Base-by-base conservation (phyloP, 139 green algal species). In the Haematococcus sp. region DNA sequence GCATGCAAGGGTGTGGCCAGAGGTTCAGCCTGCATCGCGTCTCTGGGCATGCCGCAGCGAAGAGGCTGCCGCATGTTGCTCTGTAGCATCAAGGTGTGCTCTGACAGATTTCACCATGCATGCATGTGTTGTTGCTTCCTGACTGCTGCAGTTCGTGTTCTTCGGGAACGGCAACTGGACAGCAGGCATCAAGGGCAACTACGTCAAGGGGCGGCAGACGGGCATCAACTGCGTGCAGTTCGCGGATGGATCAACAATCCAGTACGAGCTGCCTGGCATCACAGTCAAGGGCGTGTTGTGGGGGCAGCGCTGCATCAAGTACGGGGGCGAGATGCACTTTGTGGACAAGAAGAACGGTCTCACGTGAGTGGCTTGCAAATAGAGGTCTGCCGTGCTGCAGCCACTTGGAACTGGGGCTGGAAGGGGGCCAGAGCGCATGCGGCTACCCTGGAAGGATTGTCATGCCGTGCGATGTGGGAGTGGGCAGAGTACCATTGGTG, bases 231-330 rank as follows among this genome's bases (percentile, higher is more conserved):
- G 52, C 44, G 43, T 88, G 16, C 31, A 28, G 17, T 88, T 91
- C 17, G 30, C 44, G 2, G 87, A 92, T 52, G 87, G 79, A 2
- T 76, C 82, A 3, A 65, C 27, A 1, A 60, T 90, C 23, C 74
- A 60, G 7, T 88, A 81, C 67, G 76, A 83, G 64, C 75, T 88
- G 59, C 76, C 81, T 3, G 78, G 74, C 7, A 65, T 90, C 28
- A 74, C 77, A 34, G 74, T 88, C 44, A 76, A 69, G 40, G 70
- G 70, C 43, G 78, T 90, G 30, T 35, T 89, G 59, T 90, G 78
- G 75, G 85, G 87, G 31, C 74, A 86, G 28, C 82, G 85, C 30
- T 76, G 71, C 54, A 74, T 90, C 49, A 88, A 88, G 81, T 92
- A 92, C 77, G 27, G 51, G 9, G 87, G 86, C 25, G 73, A 82